phyloP scores from a whole-genome alignment of 2,329 filamentous ascomycete species.

The Zymoseptoria passerinii region DNA sequence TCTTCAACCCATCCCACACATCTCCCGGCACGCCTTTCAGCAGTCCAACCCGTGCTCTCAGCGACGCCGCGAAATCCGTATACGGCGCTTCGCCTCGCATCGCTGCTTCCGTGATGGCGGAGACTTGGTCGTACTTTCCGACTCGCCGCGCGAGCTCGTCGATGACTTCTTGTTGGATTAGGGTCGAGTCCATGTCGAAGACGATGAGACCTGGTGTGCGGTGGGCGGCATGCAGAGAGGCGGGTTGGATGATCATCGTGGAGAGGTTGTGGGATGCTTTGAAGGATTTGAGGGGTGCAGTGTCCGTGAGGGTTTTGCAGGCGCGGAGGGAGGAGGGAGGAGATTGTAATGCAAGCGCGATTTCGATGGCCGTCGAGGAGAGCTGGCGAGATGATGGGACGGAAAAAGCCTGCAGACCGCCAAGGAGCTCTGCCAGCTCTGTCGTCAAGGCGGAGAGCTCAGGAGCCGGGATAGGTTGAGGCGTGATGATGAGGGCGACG shows the following conservation, averaged over 20 bases:
- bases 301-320: conserved; percentile 13
- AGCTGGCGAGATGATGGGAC: neutral
- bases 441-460: neutral
- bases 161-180: conserved; percentile 96
- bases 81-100: conserved; percentile 73
- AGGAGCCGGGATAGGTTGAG: neutral
- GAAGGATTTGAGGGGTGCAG: conserved; percentile 1
- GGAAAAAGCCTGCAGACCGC: neutral
- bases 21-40: conserved; percentile 70
- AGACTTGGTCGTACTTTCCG: conserved; percentile 60
- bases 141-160: conserved; percentile 84
- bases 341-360: neutral
- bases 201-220: conserved; percentile 60
- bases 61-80: conserved; percentile 77
- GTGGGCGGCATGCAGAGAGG: conserved; percentile 17
- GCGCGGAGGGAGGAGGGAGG: neutral
- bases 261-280: conserved; percentile 1
- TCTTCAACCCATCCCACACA: conserved; percentile 59
- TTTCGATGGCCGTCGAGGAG: neutral
- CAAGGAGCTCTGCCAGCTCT: neutral
- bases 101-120: conserved; percentile 80
- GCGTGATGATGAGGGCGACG: neutral
- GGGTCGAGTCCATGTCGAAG: conserved; percentile 97
- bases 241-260: conserved; percentile 19
- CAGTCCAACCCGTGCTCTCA: conserved; percentile 71